phyloP scores from a whole-genome alignment of 768 basidiomycete species.

The Collybiopsis luxurians region DNA sequence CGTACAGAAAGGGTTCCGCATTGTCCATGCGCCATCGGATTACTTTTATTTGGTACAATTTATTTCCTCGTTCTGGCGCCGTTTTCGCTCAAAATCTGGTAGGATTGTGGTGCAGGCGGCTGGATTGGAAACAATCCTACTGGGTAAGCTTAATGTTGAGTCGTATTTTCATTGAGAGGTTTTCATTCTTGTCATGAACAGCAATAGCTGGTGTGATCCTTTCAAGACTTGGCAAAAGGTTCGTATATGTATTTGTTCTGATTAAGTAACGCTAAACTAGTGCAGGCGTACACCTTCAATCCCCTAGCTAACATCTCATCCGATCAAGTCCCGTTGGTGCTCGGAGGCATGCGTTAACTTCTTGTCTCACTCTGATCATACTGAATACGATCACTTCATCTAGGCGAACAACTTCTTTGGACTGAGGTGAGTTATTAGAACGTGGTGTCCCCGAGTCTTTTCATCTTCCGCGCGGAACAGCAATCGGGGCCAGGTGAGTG shows the following conservation, averaged over 20 bases:
- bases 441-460: slow-evolving; percentile 10
- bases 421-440: slow-evolving; percentile 28
- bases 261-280: not conserved
- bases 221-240: slow-evolving; percentile 53
- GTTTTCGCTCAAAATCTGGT: slow-evolving; percentile 4
- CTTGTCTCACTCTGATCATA: no score
- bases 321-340: slow-evolving; percentile 32
- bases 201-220: slow-evolving; percentile 47
- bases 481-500: no score
- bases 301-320: slow-evolving; percentile 41
- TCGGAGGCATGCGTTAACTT: slow-evolving; percentile 36
- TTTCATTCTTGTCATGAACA: slow-evolving; percentile 15
- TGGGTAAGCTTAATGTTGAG: slow-evolving; percentile 11
- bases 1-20: slow-evolving; percentile 34
- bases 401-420: slow-evolving; percentile 48
- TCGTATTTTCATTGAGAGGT: not conserved
- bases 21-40: slow-evolving; percentile 48
- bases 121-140: slow-evolving; percentile 38
- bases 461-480: not conserved
- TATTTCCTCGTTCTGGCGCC: slow-evolving; percentile 8
- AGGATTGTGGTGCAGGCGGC: slow-evolving; percentile 46
- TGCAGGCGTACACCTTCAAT: slow-evolving; percentile 47
- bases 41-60: slow-evolving; percentile 46
- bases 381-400: no score
- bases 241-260: slow-evolving; percentile 14